A percentile compares a stretch with the other conserved stretches of the same genome.
Evolutionary conservation across 148 eudicot genomes (phyloP).

Genomic region (Tetragonia tetragonoides): DNA sequence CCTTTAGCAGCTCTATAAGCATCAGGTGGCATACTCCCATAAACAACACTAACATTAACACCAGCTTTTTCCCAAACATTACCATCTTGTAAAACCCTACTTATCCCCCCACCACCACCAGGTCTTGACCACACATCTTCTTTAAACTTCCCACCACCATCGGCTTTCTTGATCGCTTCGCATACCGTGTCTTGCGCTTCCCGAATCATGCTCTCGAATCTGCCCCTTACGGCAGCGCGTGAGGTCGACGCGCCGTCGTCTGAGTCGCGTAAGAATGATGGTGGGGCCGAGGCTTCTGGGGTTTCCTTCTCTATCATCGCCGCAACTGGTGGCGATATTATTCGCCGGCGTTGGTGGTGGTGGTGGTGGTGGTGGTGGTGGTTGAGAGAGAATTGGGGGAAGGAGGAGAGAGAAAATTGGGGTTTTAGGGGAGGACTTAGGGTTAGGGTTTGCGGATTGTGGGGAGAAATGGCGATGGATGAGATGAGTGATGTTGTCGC

Average conservation of each 20-base stretch:
- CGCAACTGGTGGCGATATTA: conserved; percentile 11
- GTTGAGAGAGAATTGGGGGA: background rate
- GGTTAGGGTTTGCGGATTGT: conserved; percentile 5
- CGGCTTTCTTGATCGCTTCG: conserved; percentile 68
- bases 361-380: background rate
- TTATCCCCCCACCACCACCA: conserved; percentile 95
- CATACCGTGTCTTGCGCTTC: conserved; percentile 72
- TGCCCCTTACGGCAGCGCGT: conserved; percentile 39
- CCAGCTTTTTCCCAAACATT: conserved; percentile 87
- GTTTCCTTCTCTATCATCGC: conserved; percentile 67
- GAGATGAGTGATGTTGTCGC: conserved; percentile 26
- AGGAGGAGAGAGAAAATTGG: conserved; percentile 5
- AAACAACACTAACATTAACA: conserved; percentile 83
- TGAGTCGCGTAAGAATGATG: conserved; percentile 62
- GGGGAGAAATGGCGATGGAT: conserved; percentile 11
- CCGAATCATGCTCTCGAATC: conserved; percentile 90
- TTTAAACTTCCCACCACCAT: conserved; percentile 70
- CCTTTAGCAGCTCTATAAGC: conserved; percentile 95
- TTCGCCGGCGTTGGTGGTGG: background rate
- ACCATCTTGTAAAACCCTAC: conserved; percentile 92
- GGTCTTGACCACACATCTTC: conserved; percentile 93
- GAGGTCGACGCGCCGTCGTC: conserved; percentile 33
- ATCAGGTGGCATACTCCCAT: conserved; percentile 94
- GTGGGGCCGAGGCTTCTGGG: conserved; percentile 61
- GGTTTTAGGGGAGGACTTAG: background rate